phyloP scores from a whole-genome alignment of 495 filamentous ascomycete genomes.

The Astrocystis sublimbata region DNA sequence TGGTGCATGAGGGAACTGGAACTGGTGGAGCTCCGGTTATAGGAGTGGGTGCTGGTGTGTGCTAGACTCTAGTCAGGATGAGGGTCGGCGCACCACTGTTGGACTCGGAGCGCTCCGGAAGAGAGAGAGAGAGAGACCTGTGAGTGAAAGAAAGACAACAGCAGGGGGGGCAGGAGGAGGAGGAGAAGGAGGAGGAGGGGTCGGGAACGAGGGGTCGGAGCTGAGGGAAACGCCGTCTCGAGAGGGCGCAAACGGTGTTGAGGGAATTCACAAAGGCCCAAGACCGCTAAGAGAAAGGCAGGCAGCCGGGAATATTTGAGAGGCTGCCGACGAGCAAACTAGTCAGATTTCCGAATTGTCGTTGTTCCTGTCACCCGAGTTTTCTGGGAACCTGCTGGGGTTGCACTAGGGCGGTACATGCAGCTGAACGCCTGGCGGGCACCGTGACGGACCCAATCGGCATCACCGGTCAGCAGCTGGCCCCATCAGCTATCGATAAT shows the following conservation, averaged over 20 bases:
- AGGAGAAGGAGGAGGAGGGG: not conserved
- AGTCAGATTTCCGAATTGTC: slow-evolving; percentile 16
- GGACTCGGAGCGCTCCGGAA: slow-evolving; percentile 9
- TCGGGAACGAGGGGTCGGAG: not conserved
- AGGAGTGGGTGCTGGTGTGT: slow-evolving; percentile 15
- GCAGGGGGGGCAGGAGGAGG: not conserved
- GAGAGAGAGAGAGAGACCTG: not conserved
- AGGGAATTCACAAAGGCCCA: slow-evolving; percentile 12
- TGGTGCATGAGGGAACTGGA: not conserved
- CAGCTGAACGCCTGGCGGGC: slow-evolving; percentile 5
- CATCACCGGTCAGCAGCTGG: not conserved
- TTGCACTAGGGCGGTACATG: slow-evolving; percentile 10
- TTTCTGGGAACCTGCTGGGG: no score
- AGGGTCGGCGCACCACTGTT: not conserved
- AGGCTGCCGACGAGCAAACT: not conserved
- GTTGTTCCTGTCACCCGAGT: slow-evolving; percentile 14
- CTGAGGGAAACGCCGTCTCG: not conserved
- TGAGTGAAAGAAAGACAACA: not conserved
- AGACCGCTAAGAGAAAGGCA: not conserved
- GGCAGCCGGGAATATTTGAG: not conserved
- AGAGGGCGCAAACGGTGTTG: no score
- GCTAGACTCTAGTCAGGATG: slow-evolving; percentile 7
- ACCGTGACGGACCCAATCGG: slow-evolving; percentile 9
- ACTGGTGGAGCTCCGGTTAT: slow-evolving; percentile 17
- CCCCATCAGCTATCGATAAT: slow-evolving; percentile 14